A percentile compares a stretch with the other conserved stretches of the same genome.
Conservation (phyloP, 2,329 filamentous ascomycete genomes). For the Sporothrix brasiliensis region DNA sequence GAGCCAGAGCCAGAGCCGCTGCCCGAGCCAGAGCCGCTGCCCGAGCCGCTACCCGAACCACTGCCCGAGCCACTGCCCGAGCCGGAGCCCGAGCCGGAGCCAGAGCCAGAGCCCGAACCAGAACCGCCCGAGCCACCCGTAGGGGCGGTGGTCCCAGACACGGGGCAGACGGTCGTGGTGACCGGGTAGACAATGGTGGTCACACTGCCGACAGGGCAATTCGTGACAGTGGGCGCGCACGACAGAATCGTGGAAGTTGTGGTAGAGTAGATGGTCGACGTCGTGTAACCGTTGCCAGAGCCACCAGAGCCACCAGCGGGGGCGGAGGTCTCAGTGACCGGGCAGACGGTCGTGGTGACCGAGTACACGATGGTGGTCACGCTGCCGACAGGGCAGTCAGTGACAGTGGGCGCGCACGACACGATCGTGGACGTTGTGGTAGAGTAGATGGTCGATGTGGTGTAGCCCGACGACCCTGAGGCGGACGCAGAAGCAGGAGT, state of each 20-base stretch:
- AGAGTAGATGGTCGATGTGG: conserved; percentile 15
- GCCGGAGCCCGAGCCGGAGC: neutral
- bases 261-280: conserved; percentile 8
- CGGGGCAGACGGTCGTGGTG: conserved; percentile 20
- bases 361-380: conserved; percentile 22
- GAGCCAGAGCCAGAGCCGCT: neutral
- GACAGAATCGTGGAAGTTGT: conserved; percentile 25
- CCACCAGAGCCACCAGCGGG: neutral
- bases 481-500: conserved; percentile 11
- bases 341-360: conserved; percentile 20
- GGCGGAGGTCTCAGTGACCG: neutral
- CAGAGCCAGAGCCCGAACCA: neutral
- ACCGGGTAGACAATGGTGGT: conserved; percentile 21
- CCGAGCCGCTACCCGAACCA: neutral
- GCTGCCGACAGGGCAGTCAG: conserved; percentile 19
- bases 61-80: neutral
- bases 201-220: conserved; percentile 16
- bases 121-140: conserved; percentile 10
- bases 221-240: conserved; percentile 24
- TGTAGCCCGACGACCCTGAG: conserved; percentile 7
- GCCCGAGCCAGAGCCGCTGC: neutral
- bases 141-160: neutral
- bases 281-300: conserved; percentile 17
- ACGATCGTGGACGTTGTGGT: conserved; percentile 25
- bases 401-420: conserved; percentile 27